Percentiles rank a stretch among this genome's conserved stretches.
Conservation (phyloP, 805 yeast species). For the Metschnikowia continentalis region DNA sequence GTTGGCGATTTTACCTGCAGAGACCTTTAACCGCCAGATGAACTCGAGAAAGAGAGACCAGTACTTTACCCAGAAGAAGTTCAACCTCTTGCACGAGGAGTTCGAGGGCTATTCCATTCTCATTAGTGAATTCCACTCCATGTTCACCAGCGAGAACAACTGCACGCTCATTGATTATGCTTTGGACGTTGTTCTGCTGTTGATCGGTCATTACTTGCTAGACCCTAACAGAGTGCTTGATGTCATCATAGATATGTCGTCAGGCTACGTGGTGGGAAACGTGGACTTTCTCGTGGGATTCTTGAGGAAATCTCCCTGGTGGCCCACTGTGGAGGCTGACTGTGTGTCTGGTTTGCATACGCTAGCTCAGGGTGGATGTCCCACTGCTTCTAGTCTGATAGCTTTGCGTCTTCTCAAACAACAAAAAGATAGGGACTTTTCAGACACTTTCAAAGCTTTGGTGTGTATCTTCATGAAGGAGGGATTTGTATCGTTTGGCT, state of each 20-base stretch:
- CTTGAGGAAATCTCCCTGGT: slow-evolving; percentile 56
- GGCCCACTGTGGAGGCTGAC: slow-evolving; percentile 50
- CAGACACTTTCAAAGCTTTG: slow-evolving; percentile 43
- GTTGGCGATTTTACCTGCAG: slow-evolving; percentile 29
- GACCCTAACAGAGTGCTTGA: slow-evolving; percentile 73
- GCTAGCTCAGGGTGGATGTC: slow-evolving; percentile 50
- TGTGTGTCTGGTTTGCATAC: slow-evolving; percentile 24
- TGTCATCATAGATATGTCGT: slow-evolving; percentile 51
- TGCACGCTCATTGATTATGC: slow-evolving; percentile 41
- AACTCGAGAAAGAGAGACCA: slow-evolving; percentile 38
- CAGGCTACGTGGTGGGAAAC: slow-evolving; percentile 41
- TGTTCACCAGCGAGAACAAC: slow-evolving; percentile 40
- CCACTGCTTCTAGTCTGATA: slow-evolving; percentile 50
- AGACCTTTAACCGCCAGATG: slow-evolving; percentile 33
- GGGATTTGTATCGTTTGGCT: slow-evolving; percentile 61
- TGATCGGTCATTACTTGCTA: slow-evolving; percentile 71
- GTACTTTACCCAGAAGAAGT: slow-evolving; percentile 50
- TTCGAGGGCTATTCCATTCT: slow-evolving; percentile 74
- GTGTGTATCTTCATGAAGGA: slow-evolving; percentile 58
- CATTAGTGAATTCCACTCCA: slow-evolving; percentile 43
- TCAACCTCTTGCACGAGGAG: slow-evolving; percentile 67
- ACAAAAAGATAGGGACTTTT: slow-evolving; percentile 29
- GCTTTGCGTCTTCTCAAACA: slow-evolving; percentile 40
- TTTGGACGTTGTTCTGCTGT: slow-evolving; percentile 45
- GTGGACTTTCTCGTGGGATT: slow-evolving; percentile 47